These are phyloP conservation scores for Amesomyces nigricolor DNA, from an alignment of 2,329 filamentous ascomycete species.

Conservation along the genomic window DNA sequence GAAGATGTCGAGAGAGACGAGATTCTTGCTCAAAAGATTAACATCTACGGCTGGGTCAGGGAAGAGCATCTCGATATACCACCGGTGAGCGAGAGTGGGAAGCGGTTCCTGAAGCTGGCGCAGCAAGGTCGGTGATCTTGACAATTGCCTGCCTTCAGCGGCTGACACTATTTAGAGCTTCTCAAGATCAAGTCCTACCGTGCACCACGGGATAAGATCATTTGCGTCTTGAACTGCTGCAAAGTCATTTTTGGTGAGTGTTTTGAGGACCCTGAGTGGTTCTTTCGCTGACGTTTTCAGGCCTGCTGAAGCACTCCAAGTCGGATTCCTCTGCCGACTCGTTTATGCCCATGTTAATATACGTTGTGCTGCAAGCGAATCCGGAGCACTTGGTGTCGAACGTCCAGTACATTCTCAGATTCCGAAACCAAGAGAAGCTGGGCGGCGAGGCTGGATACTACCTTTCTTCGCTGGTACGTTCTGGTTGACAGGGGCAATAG, in stretches of 20 bases:
- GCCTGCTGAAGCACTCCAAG: conserved; percentile 84
- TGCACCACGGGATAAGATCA: conserved; percentile 96
- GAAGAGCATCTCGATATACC: conserved; percentile 93
- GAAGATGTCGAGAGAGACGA: conserved; percentile 97
- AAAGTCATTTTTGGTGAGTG: conserved; percentile 91
- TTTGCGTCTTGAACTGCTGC: conserved; percentile 96
- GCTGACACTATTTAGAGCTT: conserved; percentile 57
- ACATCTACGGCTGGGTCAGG: conserved; percentile 91
- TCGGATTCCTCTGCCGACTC: conserved; percentile 93
- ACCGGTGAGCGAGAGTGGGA: conserved; percentile 75
- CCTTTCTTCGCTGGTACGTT: conserved; percentile 74
- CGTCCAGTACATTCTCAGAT: conserved; percentile 94
- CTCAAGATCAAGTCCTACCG: conserved; percentile 95
- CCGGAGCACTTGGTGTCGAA: conserved; percentile 95
- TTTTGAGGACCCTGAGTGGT: rapidly evolving
- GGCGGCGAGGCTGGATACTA: conserved; percentile 98
- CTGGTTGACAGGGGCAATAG: background rate
- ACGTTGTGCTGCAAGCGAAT: conserved; percentile 89
- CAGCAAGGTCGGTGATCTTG: conserved; percentile 61
- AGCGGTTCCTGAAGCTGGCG: conserved; percentile 79
- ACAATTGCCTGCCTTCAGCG: background rate
- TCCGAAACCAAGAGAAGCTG: conserved; percentile 95
- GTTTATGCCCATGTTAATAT: conserved; percentile 91
- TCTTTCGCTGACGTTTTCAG: conserved; percentile 36
- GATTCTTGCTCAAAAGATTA: conserved; percentile 91